Conservation (phyloP, 139 green algal genomes). For the Trebouxia sp. region DNA sequence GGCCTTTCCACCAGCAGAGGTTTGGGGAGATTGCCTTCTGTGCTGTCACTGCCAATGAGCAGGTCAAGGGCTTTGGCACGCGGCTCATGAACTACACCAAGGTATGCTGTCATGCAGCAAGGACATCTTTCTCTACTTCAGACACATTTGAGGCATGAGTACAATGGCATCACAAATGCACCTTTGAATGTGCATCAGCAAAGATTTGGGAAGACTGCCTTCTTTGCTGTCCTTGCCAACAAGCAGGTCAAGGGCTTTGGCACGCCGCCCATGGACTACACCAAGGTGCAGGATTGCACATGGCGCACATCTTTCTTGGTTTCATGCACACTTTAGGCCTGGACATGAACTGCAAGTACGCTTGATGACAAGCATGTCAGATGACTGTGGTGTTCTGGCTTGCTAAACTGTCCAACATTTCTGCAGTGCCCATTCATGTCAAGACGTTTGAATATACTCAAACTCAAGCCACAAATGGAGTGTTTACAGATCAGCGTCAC, state of each 20-base stretch:
- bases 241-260: constrained; percentile 95
- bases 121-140: not conserved
- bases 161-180: constrained; percentile 95
- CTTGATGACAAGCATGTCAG: too few species aligned
- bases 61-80: constrained; percentile 94
- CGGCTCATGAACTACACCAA: constrained; percentile 97
- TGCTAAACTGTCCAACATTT: too few species aligned
- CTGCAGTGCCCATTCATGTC: too few species aligned
- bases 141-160: too few species aligned
- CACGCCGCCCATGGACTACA: constrained; percentile 97
- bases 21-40: constrained; percentile 99
- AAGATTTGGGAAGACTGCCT: constrained; percentile 95
- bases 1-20: constrained; percentile 72
- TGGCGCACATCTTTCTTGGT: not conserved
- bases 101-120: constrained; percentile 6
- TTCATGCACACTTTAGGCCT: too few species aligned
- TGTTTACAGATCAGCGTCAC: too few species aligned
- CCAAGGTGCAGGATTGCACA: constrained; percentile 52
- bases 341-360: too few species aligned
- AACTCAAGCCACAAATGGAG: too few species aligned
- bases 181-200: constrained; percentile 77
- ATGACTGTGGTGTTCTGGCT: too few species aligned
- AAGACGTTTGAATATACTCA: too few species aligned
- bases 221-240: constrained; percentile 93
- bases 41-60: constrained; percentile 89